Percentiles rank a stretch among this genome's conserved stretches.
Conservation (phyloP, 345 rosid genomes). For the Excoecaria agallocha region DNA sequence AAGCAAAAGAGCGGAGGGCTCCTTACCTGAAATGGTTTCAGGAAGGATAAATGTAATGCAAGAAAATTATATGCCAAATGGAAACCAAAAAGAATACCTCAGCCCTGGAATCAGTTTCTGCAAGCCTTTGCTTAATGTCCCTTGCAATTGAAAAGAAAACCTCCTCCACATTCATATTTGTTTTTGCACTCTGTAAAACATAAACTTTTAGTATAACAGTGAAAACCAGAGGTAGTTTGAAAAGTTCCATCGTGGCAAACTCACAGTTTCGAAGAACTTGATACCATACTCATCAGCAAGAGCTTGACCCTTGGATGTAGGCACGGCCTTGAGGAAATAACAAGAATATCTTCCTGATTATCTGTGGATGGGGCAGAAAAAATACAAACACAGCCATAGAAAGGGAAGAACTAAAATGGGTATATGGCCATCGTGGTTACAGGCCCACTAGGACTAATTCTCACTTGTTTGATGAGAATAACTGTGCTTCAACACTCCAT, state of each 20-base stretch:
- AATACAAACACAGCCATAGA: too few species aligned
- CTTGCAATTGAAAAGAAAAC: constrained; percentile 32
- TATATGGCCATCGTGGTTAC: too few species aligned
- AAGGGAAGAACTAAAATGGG: too few species aligned
- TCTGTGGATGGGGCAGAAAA: too few species aligned
- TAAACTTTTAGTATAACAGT: too few species aligned
- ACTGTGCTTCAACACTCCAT: too few species aligned
- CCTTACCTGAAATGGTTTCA: too few species aligned
- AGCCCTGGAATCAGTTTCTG: constrained; percentile 27
- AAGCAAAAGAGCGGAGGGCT: too few species aligned
- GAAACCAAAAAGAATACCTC: constrained; percentile 11
- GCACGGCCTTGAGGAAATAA: constrained; percentile 62
- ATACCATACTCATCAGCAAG: constrained; percentile 98
- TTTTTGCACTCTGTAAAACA: constrained; percentile 27
- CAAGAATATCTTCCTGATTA: too few species aligned
- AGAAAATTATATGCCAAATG: not conserved
- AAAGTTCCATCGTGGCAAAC: not conserved
- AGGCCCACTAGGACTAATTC: too few species aligned
- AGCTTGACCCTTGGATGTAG: constrained; percentile 93
- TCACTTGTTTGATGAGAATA: too few species aligned
- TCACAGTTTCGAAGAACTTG: constrained; percentile 88
- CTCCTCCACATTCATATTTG: constrained; percentile 33
- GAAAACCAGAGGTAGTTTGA: too few species aligned
- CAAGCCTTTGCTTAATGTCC: constrained; percentile 29
- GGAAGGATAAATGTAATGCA: not conserved